Evolutionary conservation across 2,329 filamentous ascomycete genomes (phyloP).

Genomic region (Fusarium luffae): DNA sequence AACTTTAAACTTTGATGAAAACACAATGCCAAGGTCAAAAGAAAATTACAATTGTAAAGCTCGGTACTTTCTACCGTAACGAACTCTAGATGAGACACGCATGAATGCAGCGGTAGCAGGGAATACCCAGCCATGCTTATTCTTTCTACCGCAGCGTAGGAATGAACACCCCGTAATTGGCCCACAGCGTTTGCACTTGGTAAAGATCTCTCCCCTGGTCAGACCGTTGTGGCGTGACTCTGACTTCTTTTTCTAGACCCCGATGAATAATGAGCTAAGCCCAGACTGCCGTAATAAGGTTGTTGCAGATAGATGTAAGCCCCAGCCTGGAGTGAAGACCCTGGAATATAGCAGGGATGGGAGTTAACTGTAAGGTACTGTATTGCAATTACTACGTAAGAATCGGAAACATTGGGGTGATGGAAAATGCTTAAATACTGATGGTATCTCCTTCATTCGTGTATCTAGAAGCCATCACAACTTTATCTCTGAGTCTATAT

Average conservation of each 20-base stretch:
- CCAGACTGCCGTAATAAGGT: not conserved
- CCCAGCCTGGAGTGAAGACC: not conserved
- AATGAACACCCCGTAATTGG: constrained; percentile 3
- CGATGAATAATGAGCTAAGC: not conserved
- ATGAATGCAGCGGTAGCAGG: not conserved
- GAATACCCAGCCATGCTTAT: constrained; percentile 2
- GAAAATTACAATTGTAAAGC: not conserved
- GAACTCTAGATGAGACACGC: not conserved
- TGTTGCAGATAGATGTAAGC: constrained; percentile 10
- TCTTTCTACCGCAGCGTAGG: not conserved
- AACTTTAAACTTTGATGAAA: too few species aligned
- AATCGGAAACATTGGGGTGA: not conserved
- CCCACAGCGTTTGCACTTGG: constrained; percentile 1
- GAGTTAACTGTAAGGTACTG: not conserved
- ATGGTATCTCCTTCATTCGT: not conserved
- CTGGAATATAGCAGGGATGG: not conserved
- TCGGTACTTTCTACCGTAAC: not conserved
- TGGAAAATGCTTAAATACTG: constrained; percentile 2
- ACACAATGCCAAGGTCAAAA: not conserved
- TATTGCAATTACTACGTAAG: not conserved
- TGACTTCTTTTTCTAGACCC: not conserved
- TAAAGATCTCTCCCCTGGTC: not conserved
- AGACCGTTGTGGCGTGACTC: constrained; percentile 5
- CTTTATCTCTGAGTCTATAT: not conserved
- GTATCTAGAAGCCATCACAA: not conserved